These are phyloP conservation scores for Podospora didyma DNA, from an alignment of 495 filamentous ascomycete genomes.

Conservation along the genomic window DNA sequence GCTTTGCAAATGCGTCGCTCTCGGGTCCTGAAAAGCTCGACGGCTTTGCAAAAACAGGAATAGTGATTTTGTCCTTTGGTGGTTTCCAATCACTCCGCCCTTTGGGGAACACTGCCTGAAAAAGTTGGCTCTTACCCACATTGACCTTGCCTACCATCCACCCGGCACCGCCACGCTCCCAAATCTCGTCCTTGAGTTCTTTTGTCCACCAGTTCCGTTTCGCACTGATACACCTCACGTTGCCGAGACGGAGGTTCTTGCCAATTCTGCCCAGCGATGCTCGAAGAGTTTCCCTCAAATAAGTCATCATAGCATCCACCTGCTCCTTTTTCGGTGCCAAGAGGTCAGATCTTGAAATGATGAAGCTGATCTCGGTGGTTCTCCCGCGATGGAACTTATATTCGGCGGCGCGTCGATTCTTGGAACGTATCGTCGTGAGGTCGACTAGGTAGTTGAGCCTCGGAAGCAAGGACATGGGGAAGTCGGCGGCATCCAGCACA, in stretches of 20 bases:
- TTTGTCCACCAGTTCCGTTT: constrained; percentile 85
- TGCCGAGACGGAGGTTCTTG: constrained; percentile 67
- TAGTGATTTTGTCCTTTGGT: constrained; percentile 28
- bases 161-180: constrained; percentile 72
- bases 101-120: constrained; percentile 81
- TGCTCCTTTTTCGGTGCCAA: constrained; percentile 75
- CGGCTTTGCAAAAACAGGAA: constrained; percentile 22
- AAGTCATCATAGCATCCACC: constrained; percentile 79
- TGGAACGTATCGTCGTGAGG: constrained; percentile 61
- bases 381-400: constrained; percentile 59
- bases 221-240: constrained; percentile 78
- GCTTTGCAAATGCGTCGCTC: constrained; percentile 18
- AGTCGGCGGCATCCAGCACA: constrained; percentile 95
- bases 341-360: constrained; percentile 86
- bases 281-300: constrained; percentile 67
- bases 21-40: not conserved
- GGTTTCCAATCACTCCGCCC: constrained; percentile 50
- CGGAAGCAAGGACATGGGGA: constrained; percentile 84
- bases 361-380: constrained; percentile 71
- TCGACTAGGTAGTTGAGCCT: constrained; percentile 51
- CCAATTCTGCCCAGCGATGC: constrained; percentile 60
- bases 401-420: constrained; percentile 66
- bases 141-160: constrained; percentile 99
- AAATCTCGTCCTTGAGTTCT: constrained; percentile 78
- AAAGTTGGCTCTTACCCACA: constrained; percentile 91